Evolutionary conservation across 345 rosid genomes (phyloP).

Genomic region (Citrus maxima): DNA sequence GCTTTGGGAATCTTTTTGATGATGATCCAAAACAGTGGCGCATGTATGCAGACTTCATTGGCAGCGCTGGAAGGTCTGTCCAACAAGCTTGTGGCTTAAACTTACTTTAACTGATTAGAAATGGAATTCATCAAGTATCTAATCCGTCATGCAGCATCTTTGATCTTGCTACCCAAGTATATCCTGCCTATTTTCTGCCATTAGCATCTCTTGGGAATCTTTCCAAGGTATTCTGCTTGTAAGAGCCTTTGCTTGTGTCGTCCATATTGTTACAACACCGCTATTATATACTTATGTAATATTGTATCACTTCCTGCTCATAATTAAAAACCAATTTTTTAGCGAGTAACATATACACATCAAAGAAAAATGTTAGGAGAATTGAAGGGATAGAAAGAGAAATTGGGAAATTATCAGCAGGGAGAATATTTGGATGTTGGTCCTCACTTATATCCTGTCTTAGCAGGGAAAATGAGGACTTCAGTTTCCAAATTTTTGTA

Average conservation of each 20-base stretch:
- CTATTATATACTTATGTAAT: background rate
- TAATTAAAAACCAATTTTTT: background rate
- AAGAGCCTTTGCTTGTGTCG: background rate
- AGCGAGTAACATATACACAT: no score
- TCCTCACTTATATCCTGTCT: background rate
- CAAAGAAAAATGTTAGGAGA: background rate
- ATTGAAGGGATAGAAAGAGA: background rate
- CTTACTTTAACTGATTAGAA: slow-evolving; percentile 15
- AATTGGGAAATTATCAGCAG: background rate
- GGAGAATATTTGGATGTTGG: background rate
- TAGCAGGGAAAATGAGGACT: background rate
- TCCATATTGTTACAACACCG: background rate
- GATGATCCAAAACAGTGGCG: slow-evolving; percentile 99
- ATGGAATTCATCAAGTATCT: slow-evolving; percentile 6
- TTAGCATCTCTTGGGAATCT: slow-evolving; percentile 96
- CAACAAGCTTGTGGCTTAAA: background rate
- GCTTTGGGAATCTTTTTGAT: slow-evolving; percentile 87
- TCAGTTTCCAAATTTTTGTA: background rate
- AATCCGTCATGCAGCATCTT: slow-evolving; percentile 64
- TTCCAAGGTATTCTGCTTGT: slow-evolving; percentile 61
- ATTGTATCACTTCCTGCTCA: background rate
- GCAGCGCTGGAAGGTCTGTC: slow-evolving; percentile 91
- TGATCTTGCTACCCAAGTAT: slow-evolving; percentile 80
- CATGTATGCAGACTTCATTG: slow-evolving; percentile 98
- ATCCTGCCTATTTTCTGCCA: slow-evolving; percentile 86